A percentile compares a stretch with the other conserved stretches of the same genome.
Conservation (phyloP, 148 eudicot genomes). For the Heliamphora exappendiculata region DNA sequence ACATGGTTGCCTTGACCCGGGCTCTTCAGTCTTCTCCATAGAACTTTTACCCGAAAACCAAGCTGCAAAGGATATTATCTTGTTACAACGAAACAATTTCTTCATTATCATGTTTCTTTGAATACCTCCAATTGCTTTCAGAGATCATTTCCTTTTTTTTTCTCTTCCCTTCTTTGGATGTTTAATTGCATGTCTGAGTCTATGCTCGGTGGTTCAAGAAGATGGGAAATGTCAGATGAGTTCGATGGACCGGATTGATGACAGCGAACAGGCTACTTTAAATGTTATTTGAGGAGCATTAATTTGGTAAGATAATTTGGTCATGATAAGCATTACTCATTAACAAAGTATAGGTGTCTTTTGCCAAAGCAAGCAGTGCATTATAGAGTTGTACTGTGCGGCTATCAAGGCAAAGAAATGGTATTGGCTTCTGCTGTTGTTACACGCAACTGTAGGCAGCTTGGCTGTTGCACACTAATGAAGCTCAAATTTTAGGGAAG, state of each 20-base stretch:
- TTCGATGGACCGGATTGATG: not conserved
- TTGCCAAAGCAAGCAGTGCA: not conserved
- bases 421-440: no score
- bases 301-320: no score
- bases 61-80: not conserved
- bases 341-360: no score
- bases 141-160: not conserved
- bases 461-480: no score
- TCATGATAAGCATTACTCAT: no score
- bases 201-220: not conserved
- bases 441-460: no score
- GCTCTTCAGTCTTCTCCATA: no score
- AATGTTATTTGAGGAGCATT: not conserved
- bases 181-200: not conserved
- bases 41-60: no score
- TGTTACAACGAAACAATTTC: not conserved
- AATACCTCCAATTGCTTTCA: not conserved
- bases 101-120: no score
- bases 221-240: not conserved
- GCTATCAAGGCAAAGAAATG: not conserved
- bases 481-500: no score
- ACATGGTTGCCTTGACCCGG: no score
- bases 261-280: not conserved
- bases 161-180: not conserved
- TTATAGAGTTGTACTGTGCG: not conserved